These are phyloP conservation scores for Trypanosoma rangeli DNA, from an alignment of 208 protist genomes.

Conservation along the genomic window DNA sequence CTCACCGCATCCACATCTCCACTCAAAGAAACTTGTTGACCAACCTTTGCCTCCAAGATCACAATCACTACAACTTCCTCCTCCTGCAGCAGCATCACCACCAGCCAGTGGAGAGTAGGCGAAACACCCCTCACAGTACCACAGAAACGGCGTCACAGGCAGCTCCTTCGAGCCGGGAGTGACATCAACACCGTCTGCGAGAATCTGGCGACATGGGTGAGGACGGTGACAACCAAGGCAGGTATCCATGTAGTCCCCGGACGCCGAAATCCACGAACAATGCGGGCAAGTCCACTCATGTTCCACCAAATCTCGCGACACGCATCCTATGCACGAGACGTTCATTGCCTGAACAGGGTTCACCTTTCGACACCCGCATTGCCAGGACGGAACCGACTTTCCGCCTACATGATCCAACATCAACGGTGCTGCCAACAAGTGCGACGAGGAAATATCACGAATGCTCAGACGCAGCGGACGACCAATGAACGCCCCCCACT, in stretches of 20 bases:
- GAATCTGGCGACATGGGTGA: slow-evolving; percentile 30
- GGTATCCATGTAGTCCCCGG: slow-evolving; percentile 34
- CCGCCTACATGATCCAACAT: neutral
- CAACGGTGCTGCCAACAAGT: neutral
- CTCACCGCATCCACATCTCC: slow-evolving; percentile 70
- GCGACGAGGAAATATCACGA: slow-evolving; percentile 5
- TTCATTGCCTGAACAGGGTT: slow-evolving; percentile 8
- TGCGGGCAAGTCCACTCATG: slow-evolving; percentile 52
- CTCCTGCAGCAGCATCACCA: neutral
- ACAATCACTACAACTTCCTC: slow-evolving; percentile 13
- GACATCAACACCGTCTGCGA: neutral
- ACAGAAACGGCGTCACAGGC: slow-evolving; percentile 5
- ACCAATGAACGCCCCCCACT: slow-evolving; percentile 22
- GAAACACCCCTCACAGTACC: slow-evolving; percentile 28
- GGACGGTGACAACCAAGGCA: slow-evolving; percentile 57
- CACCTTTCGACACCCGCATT: slow-evolving; percentile 55
- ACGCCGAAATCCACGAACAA: slow-evolving; percentile 38
- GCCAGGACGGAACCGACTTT: slow-evolving; percentile 24
- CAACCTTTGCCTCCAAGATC: slow-evolving; percentile 23
- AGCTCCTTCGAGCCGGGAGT: neutral
- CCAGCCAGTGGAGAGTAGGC: slow-evolving; percentile 8
- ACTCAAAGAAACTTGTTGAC: slow-evolving; percentile 41
- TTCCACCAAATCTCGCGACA: slow-evolving; percentile 35
- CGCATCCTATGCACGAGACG: slow-evolving; percentile 44
- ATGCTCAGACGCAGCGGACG: slow-evolving; percentile 13